A percentile compares a stretch with the other conserved stretches of the same genome.
These are phyloP conservation scores for Schizonepeta tenuifolia DNA, from an alignment of 257 asterid genomes.

Conservation along the genomic window DNA sequence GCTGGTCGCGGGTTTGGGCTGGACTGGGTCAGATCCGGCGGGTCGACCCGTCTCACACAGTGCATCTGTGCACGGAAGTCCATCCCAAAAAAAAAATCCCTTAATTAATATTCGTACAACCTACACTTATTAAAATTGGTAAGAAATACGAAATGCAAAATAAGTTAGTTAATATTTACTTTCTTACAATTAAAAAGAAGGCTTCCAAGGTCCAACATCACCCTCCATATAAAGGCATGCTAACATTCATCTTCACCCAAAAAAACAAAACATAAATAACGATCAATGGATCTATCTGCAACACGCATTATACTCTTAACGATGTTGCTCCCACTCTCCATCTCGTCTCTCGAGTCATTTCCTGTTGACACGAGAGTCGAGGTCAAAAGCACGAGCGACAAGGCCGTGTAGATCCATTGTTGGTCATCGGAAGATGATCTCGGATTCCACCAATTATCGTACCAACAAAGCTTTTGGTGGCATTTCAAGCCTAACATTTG, in stretches of 20 bases:
- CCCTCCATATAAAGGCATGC: background rate
- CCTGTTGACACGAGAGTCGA: background rate
- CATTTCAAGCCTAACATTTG: slow-evolving; percentile 2
- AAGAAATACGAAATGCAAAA: background rate
- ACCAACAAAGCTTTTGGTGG: background rate
- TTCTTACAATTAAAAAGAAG: background rate
- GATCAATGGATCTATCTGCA: background rate
- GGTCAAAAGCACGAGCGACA: background rate
- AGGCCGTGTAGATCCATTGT: background rate
- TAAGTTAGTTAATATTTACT: background rate
- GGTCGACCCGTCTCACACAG: no score
- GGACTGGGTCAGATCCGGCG: no score
- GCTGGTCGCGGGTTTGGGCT: no score
- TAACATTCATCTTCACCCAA: background rate
- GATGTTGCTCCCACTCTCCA: background rate
- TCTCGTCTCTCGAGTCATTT: background rate
- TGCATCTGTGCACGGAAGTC: no score
- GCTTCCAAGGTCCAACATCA: background rate
- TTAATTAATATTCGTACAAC: background rate
- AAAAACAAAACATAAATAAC: background rate
- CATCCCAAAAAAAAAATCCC: no score
- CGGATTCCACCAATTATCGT: background rate
- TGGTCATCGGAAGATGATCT: background rate
- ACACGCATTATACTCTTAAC: background rate
- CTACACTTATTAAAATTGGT: background rate